Base-by-base conservation (phyloP, 208 protist genomes). In the Porcisia deanei region DNA sequence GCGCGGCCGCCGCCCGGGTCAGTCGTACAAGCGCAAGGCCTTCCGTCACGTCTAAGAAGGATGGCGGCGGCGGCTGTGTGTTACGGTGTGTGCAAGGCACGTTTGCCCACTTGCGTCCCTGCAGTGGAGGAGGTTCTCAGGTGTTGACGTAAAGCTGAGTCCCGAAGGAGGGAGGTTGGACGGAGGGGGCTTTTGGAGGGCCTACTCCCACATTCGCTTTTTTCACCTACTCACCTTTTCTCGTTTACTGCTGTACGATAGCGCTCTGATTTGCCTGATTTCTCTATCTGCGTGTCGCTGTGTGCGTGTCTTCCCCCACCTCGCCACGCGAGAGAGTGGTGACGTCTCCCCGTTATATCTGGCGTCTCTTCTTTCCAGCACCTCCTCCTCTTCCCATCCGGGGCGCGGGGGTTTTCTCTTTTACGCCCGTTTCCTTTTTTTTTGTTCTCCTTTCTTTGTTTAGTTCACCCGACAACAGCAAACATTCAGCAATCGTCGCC, bases 1-100 rank as follows among this genome's bases (percentile, higher is more conserved):
- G 57, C 96, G 98, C 84, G 97, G 97, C 75, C 91, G 95, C 98
- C 78, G 91, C 98, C 55, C 98, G 97, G 94, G 81, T 90, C 45
- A 95, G 92, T 57, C 86, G 79, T 82, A 81, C 75, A 54, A 88
- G 93, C 79, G 85, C 83, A 81, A 97, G 92, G 85, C 88, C 69
- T 93, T 93, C 88, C 86, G 88, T 64, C 88, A 37, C 57, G 57
- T 61, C 9, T 43, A 37, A 39, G 6, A 2, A 49, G 39, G 18
- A 66, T n/a, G 39, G 39, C 43, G 39, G 16, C 7, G 18, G 61
- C 4, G 39, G 61, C 61, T 41, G 61, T 45, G 41, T 57, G 16
- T 14, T 34, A 34, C 37, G 18, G 61, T 30, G 34, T 18, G 6
- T 41, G 8, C 2, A 22, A 30, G 37, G 47, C 10, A 12, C 39